Evolutionary conservation across 176 grass and related monocot species (phyloP), one percentile per base, ranked within the genome.

Genomic region (Oryza nivara): DNA sequence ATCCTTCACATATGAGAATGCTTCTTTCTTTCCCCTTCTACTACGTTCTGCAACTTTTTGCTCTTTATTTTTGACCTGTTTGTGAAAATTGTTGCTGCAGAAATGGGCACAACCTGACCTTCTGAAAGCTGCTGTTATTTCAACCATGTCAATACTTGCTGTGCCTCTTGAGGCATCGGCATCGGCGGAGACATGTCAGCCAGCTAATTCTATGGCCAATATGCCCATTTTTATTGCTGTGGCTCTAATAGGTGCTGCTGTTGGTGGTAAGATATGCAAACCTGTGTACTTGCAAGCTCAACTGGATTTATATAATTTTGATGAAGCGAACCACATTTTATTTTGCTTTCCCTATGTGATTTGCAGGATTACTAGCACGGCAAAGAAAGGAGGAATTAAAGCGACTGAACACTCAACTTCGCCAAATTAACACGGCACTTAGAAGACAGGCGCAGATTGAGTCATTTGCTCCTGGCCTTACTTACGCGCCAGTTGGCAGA

Each of bases 361-460:
- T 46, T 86, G 3, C 76, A 94, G 89, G 92, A 76, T 85, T 92
- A 22, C 49, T 94, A 71, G 92, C 87, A 73, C 75, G 92, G 1
- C 89, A 73, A 81, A 94, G 92, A 83, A 94, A 82, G 40, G 87
- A 76, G 4, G 92, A 94, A 71, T 9, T 94, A 67, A 85, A 94
- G 79, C 81, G 65, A 14, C 68, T 89, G 73, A 94, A 94, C 63
- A 82, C 87, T 67, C 92, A 94, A 83, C 85, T 94, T 52, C 89
- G 84, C 7, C 92, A 92, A 77, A 92, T 94, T 45, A 94, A 94
- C 44, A 80, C 78, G 1, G 84, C 70, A 3, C 78, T 94, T 54
- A 88, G 89, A 80, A 89, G 92, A 25, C 89, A 92, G 80, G 92
- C 92, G 4, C 90, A 92, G 78, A 94, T 94, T 88, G 92, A 92